A percentile compares a stretch with the other conserved stretches of the same genome.
These are phyloP conservation scores for Mucor saturninus DNA, from an alignment of 371 early-diverging fungal species.

Conservation along the genomic window DNA sequence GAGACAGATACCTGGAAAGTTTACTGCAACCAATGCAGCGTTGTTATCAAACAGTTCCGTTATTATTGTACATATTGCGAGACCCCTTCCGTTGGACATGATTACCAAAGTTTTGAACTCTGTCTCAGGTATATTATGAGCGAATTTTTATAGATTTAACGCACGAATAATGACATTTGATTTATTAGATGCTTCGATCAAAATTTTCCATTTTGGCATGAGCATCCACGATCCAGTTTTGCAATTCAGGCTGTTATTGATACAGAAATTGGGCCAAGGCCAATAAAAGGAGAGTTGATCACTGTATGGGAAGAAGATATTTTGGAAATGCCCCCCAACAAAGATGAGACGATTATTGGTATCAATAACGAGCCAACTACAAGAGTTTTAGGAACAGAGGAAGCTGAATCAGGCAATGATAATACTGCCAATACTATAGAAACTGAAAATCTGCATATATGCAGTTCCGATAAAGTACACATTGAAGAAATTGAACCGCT, in stretches of 20 bases:
- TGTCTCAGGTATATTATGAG: slow-evolving; percentile 53
- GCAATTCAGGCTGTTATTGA: slow-evolving; percentile 73
- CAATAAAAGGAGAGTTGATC: slow-evolving; percentile 63
- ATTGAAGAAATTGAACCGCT: background rate
- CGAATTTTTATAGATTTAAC: background rate
- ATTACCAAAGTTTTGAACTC: slow-evolving; percentile 73
- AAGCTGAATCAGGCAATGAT: background rate
- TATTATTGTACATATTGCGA: slow-evolving; percentile 90
- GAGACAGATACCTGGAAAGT: slow-evolving; percentile 58
- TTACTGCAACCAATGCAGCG: slow-evolving; percentile 66
- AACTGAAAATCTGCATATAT: background rate
- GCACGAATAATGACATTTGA: slow-evolving; percentile 3
- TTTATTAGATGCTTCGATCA: slow-evolving; percentile 73
- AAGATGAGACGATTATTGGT: background rate
- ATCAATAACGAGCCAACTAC: background rate
- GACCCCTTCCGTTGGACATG: slow-evolving; percentile 62
- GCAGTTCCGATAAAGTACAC: background rate
- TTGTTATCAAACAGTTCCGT: slow-evolving; percentile 65
- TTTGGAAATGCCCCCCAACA: slow-evolving; percentile 38
- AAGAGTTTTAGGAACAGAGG: background rate
- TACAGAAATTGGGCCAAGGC: slow-evolving; percentile 52
- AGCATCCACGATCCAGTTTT: slow-evolving; percentile 80
- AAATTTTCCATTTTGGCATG: slow-evolving; percentile 75
- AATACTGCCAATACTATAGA: background rate
- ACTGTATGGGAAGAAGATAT: slow-evolving; percentile 68